Evolutionary conservation across 495 filamentous ascomycete species (phyloP), one percentile per base, ranked within the genome.

Genomic region (Aspergillus affinis): DNA sequence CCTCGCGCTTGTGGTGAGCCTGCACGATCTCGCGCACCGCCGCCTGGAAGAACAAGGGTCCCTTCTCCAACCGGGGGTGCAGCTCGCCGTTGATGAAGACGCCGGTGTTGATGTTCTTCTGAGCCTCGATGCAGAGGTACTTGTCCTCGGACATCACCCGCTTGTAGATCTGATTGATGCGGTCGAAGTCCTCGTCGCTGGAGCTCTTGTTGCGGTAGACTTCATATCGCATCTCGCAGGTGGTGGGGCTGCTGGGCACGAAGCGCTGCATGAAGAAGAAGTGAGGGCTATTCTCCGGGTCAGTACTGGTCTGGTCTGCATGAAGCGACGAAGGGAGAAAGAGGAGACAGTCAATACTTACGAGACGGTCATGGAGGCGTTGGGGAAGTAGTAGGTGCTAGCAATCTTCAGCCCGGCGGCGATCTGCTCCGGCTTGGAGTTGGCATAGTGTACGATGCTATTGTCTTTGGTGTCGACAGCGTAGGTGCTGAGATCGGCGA

Each of bases 211-310:
- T 71, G 23, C 79, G 76, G 65, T 72, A 83, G 18, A 82, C 75
- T 60, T 84, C 76, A 64, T 81, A 81, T 21, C 74, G 60, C 63
- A 81, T 75, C 6, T 59, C 59, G 19, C 67, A 71, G 3, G 55
- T 75, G 32, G 64, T 72, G 4, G 79, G 64, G 5, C 67, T 65
- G 48, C 61, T 70, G 44, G 81, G 79, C 3, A 83, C 65, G 52
- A 80, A 72, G 5, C 78, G 68, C 58, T 80, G 76, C 41, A 81
- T 75, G 62, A 75, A 78, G 69, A 82, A 80, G 61, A 75, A 78
- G 58, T 81, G 66, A 0, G 74, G 70, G 1, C 75, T 79, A 50
- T 36, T 21, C 12, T 1, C 3, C 23, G 23, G 5, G 44, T 55
- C 46, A 48, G 48, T 52, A 26, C 23, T 26, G 23, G 23, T 26